Percentiles rank a stretch among this genome's conserved stretches.
Conservation (phyloP, 108 stramenopile genomes). For the Cyclotella kingstonii region DNA sequence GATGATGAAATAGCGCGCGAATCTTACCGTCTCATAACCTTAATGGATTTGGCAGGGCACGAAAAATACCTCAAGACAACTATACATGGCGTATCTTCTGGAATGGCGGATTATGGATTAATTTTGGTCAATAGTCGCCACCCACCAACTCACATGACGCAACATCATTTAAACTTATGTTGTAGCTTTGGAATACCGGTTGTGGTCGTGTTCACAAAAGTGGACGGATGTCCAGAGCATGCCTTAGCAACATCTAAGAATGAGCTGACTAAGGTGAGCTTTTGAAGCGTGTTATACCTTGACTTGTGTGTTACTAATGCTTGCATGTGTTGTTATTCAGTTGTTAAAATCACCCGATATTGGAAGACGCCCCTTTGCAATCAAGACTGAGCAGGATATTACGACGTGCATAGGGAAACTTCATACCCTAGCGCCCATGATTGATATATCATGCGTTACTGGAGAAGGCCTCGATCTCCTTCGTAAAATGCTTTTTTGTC, state of each 20-base stretch:
- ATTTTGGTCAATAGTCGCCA: slow-evolving; percentile 96
- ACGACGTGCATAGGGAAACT: slow-evolving; percentile 87
- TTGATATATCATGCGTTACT: slow-evolving; percentile 95
- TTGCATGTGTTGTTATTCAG: no score
- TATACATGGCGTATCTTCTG: slow-evolving; percentile 94
- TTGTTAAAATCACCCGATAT: slow-evolving; percentile 70
- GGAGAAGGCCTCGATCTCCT: slow-evolving; percentile 93
- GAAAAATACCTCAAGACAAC: slow-evolving; percentile 99
- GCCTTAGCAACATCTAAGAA: slow-evolving; percentile 89
- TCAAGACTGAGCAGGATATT: slow-evolving; percentile 83
- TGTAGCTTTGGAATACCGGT: slow-evolving; percentile 94
- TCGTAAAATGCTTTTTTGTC: slow-evolving; percentile 82
- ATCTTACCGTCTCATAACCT: slow-evolving; percentile 81
- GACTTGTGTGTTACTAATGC: no score
- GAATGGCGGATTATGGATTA: slow-evolving; percentile 94
- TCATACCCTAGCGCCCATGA: slow-evolving; percentile 90
- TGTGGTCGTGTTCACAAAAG: slow-evolving; percentile 93
- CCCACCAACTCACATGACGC: slow-evolving; percentile 98
- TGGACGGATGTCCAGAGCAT: slow-evolving; percentile 95
- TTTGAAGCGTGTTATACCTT: no score
- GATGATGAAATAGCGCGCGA: slow-evolving; percentile 83
- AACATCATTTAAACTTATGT: slow-evolving; percentile 96
- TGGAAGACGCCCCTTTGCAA: slow-evolving; percentile 71
- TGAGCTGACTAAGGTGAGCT: slow-evolving; percentile 60
- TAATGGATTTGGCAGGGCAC: slow-evolving; percentile 98